Base-by-base conservation (phyloP, 495 filamentous ascomycete genomes). In the Copromyces sp. region DNA sequence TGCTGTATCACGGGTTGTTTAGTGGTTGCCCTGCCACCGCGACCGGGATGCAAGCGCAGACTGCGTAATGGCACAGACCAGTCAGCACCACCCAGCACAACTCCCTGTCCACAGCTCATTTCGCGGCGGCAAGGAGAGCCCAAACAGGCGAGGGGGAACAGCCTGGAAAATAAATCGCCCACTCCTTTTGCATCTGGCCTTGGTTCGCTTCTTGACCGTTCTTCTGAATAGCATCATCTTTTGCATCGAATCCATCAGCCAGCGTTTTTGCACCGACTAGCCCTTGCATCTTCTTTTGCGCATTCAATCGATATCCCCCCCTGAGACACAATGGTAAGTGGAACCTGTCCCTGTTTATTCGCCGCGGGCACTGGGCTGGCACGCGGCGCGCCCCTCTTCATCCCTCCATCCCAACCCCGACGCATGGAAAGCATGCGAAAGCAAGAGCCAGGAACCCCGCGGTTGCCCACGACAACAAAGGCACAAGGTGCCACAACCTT, bases 1-100 rank as follows among this genome's bases (percentile, higher is more conserved):
- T 41, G 59, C 68, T 65, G 69, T 74, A 45, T 70, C 65, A 72
- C 72, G 75, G 71, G 75, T 73, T 72, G 69, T 73, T 73, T 73
- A 59, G 69, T 41, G 72, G 79, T 80, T 81, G 79, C 80, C 79
- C 77, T 76, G 77, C 75, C 77, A 81, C 77, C 78, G 39, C 53
- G 35, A 32, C 53, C 8, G 70, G 29, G 32, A n/a, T 45, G 42
- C 38, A 29, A 17, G 53, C 44, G 44, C 70, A 59, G 32, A 37
- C 29, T 45, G 75, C 73, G 73, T 73, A 24, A 53, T 71, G 70
- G 73, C 72, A 77, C 77, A 69, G 75, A 75, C 77, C 72, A 76
- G 69, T 70, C 53, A 32, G 29, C 53, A 69, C 41, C 45, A 76
- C 74, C 76, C 71, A 75, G 47, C 73, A 69, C 65, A 74, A 73